Conservation (phyloP, 345 rosid species). For the Capsella bursapastoris region DNA sequence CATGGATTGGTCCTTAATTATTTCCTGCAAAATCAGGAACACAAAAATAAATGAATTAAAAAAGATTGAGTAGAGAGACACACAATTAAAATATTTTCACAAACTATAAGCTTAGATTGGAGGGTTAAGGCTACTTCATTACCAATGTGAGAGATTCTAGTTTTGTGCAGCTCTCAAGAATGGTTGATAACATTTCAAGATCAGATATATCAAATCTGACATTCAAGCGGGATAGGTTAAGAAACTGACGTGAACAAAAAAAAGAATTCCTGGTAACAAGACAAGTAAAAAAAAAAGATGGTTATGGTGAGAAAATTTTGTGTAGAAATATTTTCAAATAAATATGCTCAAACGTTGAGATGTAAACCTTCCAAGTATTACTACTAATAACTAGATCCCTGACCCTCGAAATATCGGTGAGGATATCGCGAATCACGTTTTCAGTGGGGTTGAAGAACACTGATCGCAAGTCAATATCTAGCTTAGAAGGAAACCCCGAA, state of each 20-base stretch:
- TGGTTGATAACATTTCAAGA: neutral
- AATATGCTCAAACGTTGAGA: neutral
- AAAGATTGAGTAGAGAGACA: neutral
- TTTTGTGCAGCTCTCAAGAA: slow-evolving; percentile 2
- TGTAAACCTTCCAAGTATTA: neutral
- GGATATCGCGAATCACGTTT: neutral
- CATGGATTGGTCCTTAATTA: neutral
- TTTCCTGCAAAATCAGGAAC: neutral
- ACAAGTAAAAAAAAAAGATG: neutral
- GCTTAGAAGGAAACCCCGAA: neutral
- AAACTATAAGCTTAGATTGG: neutral
- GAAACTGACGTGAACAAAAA: neutral
- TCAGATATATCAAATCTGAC: neutral
- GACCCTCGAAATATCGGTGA: neutral
- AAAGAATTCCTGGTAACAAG: neutral
- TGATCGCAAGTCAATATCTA: neutral
- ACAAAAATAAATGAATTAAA: neutral
- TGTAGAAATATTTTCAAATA: neutral
- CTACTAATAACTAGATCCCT: neutral
- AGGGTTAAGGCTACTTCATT: neutral
- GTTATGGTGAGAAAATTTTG: neutral
- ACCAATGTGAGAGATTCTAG: neutral
- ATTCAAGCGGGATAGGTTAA: neutral
- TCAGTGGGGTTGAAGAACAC: no score
- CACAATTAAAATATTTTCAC: neutral